Evolutionary conservation across 306 rosid genomes (phyloP), one percentile per base, ranked within the genome.

Genomic region (Biancaea sappan): DNA sequence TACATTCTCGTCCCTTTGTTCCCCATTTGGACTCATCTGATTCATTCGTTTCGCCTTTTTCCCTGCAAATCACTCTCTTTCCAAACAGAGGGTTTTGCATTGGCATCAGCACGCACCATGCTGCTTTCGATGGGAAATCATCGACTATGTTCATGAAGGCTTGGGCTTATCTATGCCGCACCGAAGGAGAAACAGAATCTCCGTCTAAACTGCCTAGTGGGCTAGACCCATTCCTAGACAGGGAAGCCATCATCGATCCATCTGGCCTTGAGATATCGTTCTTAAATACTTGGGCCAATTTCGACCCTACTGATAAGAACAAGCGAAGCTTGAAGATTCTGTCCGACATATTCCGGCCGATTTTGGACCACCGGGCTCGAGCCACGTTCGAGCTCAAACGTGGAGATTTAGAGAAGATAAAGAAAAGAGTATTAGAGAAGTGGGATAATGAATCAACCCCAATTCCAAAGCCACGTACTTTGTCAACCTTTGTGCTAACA

Each of bases 301-400:
- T 37, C 2, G 67, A 63, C 13, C 60, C 78, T 2, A 2, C 0
- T 4, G 69, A 56, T 26, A 31, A 26, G 35, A 43, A 54, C 0
- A 38, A 13, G 0, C 25, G 59, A 43, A 64, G 76, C 69, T 50
- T 83, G 35, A 72, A 67, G 73, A 72, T 79, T 76, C 26, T 72
- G 19, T 24, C 3, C 1, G 16, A 47, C 11, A 0, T 63, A 1
- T 68, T 35, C 31, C 34, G 4, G 14, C 80, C 76, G 0, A 74
- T 5, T 16, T 41, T 77, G 0, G 54, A 78, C 0, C 66, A 66
- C 35, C 11, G 40, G 0, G 78, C 65, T 6, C 84, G 90, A 26
- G 86, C 84, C 0, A 82, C 77, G 2, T 87, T 90, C 51, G 5
- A 40, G 57, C 77, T 90, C 31, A 73, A 47, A 0, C 72, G 58